Percentiles rank a stretch among this genome's conserved stretches.
Evolutionary conservation across 805 yeast species (phyloP).

Genomic region (Scheffersomyces lignosus): DNA sequence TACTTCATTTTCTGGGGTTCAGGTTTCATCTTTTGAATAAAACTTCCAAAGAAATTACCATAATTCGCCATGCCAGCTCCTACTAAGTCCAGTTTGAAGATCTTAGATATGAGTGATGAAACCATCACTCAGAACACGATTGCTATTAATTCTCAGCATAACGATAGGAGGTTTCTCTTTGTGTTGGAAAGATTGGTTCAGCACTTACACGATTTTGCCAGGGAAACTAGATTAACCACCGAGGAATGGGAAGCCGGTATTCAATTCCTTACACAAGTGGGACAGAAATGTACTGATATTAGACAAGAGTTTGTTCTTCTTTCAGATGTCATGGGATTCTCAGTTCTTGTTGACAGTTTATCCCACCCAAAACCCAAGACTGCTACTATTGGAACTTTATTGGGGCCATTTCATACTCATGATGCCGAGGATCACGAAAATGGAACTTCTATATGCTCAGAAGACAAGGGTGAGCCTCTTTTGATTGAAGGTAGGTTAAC

Average conservation of each 20-base stretch:
- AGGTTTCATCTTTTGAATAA: too few species aligned
- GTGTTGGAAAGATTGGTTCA: slow-evolving; percentile 12
- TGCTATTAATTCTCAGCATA: slow-evolving; percentile 13
- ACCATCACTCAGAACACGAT: slow-evolving; percentile 20
- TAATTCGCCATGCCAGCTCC: too few species aligned
- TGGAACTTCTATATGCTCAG: slow-evolving; percentile 16
- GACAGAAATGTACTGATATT: slow-evolving; percentile 18
- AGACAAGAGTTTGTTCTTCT: slow-evolving; percentile 20
- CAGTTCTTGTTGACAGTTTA: slow-evolving; percentile 19
- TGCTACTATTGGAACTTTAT: slow-evolving; percentile 21
- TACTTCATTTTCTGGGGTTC: too few species aligned
- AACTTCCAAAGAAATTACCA: too few species aligned
- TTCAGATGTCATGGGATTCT: slow-evolving; percentile 18
- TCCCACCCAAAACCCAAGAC: slow-evolving; percentile 20
- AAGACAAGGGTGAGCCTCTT: slow-evolving; percentile 21
- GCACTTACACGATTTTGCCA: slow-evolving; percentile 21
- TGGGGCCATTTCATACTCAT: slow-evolving; percentile 24
- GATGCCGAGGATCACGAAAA: slow-evolving; percentile 17
- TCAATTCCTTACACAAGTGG: slow-evolving; percentile 17
- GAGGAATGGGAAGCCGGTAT: slow-evolving; percentile 21
- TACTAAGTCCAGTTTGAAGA: too few species aligned
- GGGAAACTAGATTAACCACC: slow-evolving; percentile 19
- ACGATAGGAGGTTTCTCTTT: neutral
- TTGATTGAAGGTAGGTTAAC: slow-evolving; percentile 18
- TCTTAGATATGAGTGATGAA: slow-evolving; percentile 12